Percentiles rank a stretch among this genome's conserved stretches.
Conservation (phyloP, 2,329 filamentous ascomycete species). For the Trichoderma endophyticum region DNA sequence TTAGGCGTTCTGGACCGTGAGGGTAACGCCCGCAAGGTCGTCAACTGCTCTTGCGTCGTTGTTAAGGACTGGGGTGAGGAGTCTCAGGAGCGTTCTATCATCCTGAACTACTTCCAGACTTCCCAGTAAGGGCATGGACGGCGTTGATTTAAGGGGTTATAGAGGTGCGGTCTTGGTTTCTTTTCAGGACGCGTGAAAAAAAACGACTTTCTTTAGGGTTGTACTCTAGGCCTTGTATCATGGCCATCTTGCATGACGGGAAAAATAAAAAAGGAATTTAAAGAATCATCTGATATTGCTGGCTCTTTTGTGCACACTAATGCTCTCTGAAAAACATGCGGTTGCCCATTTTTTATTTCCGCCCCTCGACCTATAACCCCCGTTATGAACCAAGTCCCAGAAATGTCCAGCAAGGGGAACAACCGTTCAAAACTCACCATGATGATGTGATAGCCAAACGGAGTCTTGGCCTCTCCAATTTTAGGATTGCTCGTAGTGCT, state of each 20-base stretch:
- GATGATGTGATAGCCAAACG: slow-evolving; percentile 75
- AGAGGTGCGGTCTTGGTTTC: slow-evolving; percentile 37
- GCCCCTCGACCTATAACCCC: slow-evolving; percentile 13
- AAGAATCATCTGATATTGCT: slow-evolving; percentile 2
- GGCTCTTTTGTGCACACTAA: background rate
- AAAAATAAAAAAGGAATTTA: slow-evolving; percentile 37
- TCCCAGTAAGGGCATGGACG: slow-evolving; percentile 54
- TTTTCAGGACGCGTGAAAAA: slow-evolving; percentile 31
- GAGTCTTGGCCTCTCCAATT: slow-evolving; percentile 68
- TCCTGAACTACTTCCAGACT: slow-evolving; percentile 99
- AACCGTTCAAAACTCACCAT: slow-evolving; percentile 53
- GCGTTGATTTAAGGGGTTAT: slow-evolving; percentile 38
- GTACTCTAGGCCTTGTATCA: slow-evolving; percentile 42
- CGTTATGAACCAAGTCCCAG: background rate
- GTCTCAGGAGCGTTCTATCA: slow-evolving; percentile 96
- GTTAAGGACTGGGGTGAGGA: slow-evolving; percentile 99
- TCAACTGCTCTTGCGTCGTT: slow-evolving; percentile 99
- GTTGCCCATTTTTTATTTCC: background rate
- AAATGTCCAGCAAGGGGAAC: background rate
- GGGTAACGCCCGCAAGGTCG: slow-evolving; percentile 99
- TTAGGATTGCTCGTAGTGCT: slow-evolving; percentile 64
- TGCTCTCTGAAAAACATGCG: background rate
- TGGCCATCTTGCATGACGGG: slow-evolving; percentile 36
- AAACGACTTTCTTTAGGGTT: slow-evolving; percentile 34
- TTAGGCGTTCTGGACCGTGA: slow-evolving; percentile 96